Base-by-base conservation (phyloP, 2,329 filamentous ascomycete species). In the Epichloe uncinata region DNA sequence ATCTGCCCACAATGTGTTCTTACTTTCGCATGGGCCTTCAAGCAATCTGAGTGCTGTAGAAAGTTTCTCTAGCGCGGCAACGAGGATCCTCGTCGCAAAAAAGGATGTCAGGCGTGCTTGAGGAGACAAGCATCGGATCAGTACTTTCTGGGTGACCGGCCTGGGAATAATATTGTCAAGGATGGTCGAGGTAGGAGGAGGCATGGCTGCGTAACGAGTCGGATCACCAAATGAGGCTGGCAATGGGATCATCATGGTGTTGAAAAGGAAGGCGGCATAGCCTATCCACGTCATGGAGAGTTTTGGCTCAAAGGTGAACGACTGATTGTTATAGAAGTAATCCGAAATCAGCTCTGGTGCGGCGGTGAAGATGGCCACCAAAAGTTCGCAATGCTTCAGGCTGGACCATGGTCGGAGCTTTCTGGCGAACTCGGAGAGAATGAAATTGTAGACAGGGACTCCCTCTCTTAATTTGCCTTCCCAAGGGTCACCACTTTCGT, bases 241-340 rank as follows among this genome's bases (percentile, higher is more conserved):
- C 2, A 95, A 72, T 1, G 83, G 80, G 36, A 94, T 71, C 51
- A 84, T 78, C 43, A 96, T 81, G 1, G 83, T 80, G 53, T 85
- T 85, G 65, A 94, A 95, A 5, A 98, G 69, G 54, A 97, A 87
- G 0, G 89, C 82, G 0, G 89, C 88, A 62, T 94, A 95, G 41
- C 91, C 90, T 57, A 97, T 86, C 93, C 93, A 98, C 0, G 89
- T 93, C 42, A 89, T 83, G 3, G 89, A 93, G 5, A 94, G 74
- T 61, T 95, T 97, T 0, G 93, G 90, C 41, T 97, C 90, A 54
- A 95, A 88, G 0, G 83, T 80, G 59, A 97, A 93, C 49, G 83
- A 79, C 53, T 78, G 82, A 61, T 88, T 90, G 61, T 79, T 82
- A 42, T 81, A 73, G 61, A 95, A 97, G 64, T 94, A 98, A 59